Evolutionary conservation across 371 early-diverging fungal genomes (phyloP), one percentile per base, ranked within the genome.

Genomic region (Globomyces sp.): DNA sequence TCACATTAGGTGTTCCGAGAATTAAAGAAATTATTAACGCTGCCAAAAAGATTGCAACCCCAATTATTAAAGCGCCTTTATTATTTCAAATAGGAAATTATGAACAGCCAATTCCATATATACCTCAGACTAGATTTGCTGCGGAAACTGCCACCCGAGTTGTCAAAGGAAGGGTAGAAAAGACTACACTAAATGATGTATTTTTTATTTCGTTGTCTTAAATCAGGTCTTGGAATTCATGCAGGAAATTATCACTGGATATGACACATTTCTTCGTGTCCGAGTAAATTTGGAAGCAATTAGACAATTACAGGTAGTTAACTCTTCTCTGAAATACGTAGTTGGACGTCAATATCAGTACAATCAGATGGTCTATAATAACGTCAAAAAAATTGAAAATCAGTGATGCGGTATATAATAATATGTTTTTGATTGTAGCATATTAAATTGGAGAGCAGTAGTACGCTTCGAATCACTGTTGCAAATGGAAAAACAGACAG

Each of bases 1-100:
- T 99, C 68, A 98, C 99, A 0, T 87, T 98, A 69, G 99, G 99
- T 86, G 99, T 99, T 57, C 99, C 99, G 2, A 92, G 99, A 77
- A 92, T 99, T 79, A 99, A 99, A 80, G 76, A 79, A 70, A 79
- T 87, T 77, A 72, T 82, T 79, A 74, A 88, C 79, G 75, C 83
- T 2, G 86, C 94, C 64, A 96, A 95, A 72, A 81, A 78, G 49
- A 99, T 99, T 62, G 88, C 89, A 43, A 99, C 99, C 0, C 99
- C 99, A 1, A 91, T 99, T 71, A 96, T 99, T 67, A 87, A 83
- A 2, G 90, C 93, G 51, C 83, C 83, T 36, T 82, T 98, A 45
- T 84, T 90, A 59, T 81, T 84, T 24, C 69, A 75, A 34, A 64
- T 71, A 4, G 70, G 68, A 8, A 39, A n/a, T 9, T 69, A 68